Evolutionary conservation across 139 green algal genomes (phyloP), one percentile per base, ranked within the genome.

Genomic region (Tetraselmis striata): DNA sequence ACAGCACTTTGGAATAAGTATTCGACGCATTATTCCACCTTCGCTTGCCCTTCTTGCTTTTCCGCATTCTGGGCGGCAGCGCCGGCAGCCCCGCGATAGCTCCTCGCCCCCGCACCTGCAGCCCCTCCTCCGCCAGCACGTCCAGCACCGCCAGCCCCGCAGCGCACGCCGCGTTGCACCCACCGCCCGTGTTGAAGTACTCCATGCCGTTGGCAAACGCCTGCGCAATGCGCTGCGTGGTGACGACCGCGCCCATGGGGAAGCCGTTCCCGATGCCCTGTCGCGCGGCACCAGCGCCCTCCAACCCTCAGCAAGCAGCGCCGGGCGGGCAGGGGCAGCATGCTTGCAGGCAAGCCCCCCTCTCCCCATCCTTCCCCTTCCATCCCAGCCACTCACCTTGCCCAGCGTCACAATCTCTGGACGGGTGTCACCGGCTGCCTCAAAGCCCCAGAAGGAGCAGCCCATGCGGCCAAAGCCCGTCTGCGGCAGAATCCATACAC

Each of bases 371-470:
- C n/a, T n/a, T n/a, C n/a, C n/a, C n/a, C n/a, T n/a, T n/a, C n/a
- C n/a, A n/a, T n/a, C n/a, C n/a, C n/a, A n/a, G n/a, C n/a, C n/a
- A n/a, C 32, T 28, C n/a, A 59, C 58, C 78, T 96, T 94, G 32
- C 91, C 91, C 31, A 94, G 85, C 0, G 88, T 92, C 5, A 95
- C 89, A n/a, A 94, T 93, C 83, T 95, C 93, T 2, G 93, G 93
- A 31, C 88, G 59, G n/a, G n/a, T n/a, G 32, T 93, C 90, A 0
- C 78, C 82, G 74, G 93, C 86, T 27, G 58, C 83, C 81, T 91
- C 27, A 82, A 93, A 95, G 25, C 79, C 90, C 93, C 93, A 96
- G 77, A 94, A 93, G 32, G 84, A 45, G 1, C 32, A 76, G 1
- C 93, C 93, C 11, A 87, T 45, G 1, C 93, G 87, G 11, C 89